Conservation (phyloP, 768 basidiomycete species). For the Cubamyces lactineus region DNA sequence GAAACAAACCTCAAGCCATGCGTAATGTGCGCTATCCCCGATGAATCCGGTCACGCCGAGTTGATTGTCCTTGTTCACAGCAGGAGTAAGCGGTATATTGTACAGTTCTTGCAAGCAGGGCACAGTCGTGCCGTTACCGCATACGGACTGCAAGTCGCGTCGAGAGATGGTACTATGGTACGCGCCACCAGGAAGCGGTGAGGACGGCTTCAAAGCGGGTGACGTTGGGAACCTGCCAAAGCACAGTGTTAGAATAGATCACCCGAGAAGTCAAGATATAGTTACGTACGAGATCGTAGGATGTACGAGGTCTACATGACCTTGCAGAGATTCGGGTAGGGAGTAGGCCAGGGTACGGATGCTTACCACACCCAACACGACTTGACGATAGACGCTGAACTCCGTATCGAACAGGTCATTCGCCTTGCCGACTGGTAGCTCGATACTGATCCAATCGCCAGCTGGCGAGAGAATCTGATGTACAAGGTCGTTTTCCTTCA, state of each 20-base stretch:
- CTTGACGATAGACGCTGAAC: conserved; percentile 39
- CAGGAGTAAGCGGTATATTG: conserved; percentile 37
- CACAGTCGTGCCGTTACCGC: conserved; percentile 27
- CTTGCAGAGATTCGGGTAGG: conserved; percentile 36
- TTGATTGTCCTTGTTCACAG: conserved; percentile 27
- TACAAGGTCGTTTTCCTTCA: conserved; percentile 34
- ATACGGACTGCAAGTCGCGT: conserved; percentile 13
- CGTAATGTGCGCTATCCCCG: conserved; percentile 28
- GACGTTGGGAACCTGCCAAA: too few species aligned
- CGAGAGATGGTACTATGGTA: too few species aligned
- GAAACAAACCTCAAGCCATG: conserved; percentile 30
- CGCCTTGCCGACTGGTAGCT: conserved; percentile 36
- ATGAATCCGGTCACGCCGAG: conserved; percentile 37
- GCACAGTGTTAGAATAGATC: neutral
- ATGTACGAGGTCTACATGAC: conserved; percentile 38
- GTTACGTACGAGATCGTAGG: conserved; percentile 34
- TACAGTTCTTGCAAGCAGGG: conserved; percentile 37
- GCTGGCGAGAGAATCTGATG: conserved; percentile 31
- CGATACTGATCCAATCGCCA: conserved; percentile 40
- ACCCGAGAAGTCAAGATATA: neutral
- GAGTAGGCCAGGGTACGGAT: conserved; percentile 44
- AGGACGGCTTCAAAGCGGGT: neutral
- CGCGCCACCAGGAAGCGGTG: neutral
- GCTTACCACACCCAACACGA: conserved; percentile 30
- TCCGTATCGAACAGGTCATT: conserved; percentile 39